phyloP scores from a whole-genome alignment of 2,329 filamentous ascomycete species.

The Fusarium liriodendri region DNA sequence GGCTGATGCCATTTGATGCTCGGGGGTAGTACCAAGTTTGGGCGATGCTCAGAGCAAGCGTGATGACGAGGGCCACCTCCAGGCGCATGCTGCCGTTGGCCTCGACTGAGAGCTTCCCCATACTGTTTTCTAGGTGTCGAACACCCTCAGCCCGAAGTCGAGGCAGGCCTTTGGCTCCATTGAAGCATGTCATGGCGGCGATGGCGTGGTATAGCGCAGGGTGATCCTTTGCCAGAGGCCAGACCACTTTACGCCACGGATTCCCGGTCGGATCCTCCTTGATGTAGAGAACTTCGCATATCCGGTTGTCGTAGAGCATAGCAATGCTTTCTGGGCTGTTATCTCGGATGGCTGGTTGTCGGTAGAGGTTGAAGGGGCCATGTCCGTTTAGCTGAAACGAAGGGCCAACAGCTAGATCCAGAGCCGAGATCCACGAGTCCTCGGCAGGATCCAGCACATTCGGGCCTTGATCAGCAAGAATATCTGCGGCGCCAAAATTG shows the following conservation, averaged over 20 bases:
- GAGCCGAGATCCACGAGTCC: neutral
- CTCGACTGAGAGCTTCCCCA: slow-evolving; percentile 5
- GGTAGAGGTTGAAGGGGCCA: slow-evolving; percentile 8
- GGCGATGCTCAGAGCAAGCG: slow-evolving; percentile 19
- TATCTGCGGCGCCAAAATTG: neutral
- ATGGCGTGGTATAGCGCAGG: slow-evolving; percentile 25
- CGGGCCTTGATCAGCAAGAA: neutral
- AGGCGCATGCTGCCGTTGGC: slow-evolving; percentile 1
- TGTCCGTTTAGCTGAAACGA: neutral
- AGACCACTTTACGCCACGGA: slow-evolving; percentile 26
- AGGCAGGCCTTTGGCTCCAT: slow-evolving; percentile 14
- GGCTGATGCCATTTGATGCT: slow-evolving; percentile 16
- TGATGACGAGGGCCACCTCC: slow-evolving; percentile 10
- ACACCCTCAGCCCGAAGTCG: slow-evolving; percentile 13
- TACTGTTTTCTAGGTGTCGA: slow-evolving; percentile 11
- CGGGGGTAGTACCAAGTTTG: slow-evolving; percentile 30
- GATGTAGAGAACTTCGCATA: slow-evolving; percentile 26
- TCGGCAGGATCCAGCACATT: neutral
- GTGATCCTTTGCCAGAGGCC: slow-evolving; percentile 24
- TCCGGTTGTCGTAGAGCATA: slow-evolving; percentile 14
- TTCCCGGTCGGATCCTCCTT: slow-evolving; percentile 16
- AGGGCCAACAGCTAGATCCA: neutral
- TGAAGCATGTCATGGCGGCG: slow-evolving; percentile 31
- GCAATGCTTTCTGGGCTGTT: slow-evolving; percentile 25
- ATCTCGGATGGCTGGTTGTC: neutral